Percentiles rank a stretch among this genome's conserved stretches.
Conservation (phyloP, 371 early-diverging fungal genomes). For the Massospora cicadina region DNA sequence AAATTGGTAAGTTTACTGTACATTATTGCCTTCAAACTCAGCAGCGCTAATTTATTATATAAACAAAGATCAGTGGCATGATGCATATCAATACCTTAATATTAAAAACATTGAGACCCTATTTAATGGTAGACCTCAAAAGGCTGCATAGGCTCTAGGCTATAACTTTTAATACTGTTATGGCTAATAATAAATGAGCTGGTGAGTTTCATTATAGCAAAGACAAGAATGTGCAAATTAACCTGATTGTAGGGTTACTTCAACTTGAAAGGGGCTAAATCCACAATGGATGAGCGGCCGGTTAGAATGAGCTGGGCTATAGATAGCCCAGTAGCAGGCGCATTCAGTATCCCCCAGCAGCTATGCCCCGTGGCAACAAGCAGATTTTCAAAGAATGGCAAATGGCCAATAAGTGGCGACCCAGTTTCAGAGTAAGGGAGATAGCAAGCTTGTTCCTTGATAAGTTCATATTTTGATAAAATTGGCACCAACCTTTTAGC, state of each 20-base stretch:
- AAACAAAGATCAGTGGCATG: no score
- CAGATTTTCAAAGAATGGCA: slow-evolving; percentile 25
- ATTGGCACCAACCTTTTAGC: slow-evolving; percentile 23
- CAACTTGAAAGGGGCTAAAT: slow-evolving; percentile 9
- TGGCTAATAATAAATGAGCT: no score
- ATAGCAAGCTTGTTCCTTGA: slow-evolving; percentile 36
- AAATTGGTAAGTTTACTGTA: no score
- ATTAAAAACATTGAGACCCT: no score
- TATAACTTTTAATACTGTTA: no score
- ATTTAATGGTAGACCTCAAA: no score
- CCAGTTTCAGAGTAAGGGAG: slow-evolving; percentile 34
- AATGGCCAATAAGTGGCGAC: slow-evolving; percentile 34
- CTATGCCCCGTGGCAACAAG: slow-evolving; percentile 45
- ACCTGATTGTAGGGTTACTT: background rate
- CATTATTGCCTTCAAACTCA: no score
- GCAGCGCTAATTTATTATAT: no score
- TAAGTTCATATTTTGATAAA: slow-evolving; percentile 16
- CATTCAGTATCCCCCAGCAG: slow-evolving; percentile 55
- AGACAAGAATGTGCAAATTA: no score
- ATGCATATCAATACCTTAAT: no score
- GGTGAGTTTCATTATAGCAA: no score
- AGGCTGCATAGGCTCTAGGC: no score
- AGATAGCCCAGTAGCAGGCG: slow-evolving; percentile 43
- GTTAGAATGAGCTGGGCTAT: slow-evolving; percentile 38
- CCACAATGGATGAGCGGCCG: slow-evolving; percentile 22